phyloP scores from a whole-genome alignment of 139 green algal genomes.

The Picochlorum sp. region DNA sequence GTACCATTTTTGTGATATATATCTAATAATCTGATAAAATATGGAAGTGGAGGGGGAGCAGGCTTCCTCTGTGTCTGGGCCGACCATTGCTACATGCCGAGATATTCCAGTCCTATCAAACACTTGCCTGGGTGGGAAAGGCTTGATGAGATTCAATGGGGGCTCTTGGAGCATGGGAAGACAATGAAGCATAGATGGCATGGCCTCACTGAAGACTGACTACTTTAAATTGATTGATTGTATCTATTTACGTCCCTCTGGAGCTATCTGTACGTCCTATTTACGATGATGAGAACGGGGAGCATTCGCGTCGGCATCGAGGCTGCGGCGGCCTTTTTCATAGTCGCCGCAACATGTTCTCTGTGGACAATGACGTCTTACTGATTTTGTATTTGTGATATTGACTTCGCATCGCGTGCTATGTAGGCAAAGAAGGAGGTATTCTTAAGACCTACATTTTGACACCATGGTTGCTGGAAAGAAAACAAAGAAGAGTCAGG shows the following conservation, averaged over 20 bases:
- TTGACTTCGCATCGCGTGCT: not conserved
- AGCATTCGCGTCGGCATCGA: no score
- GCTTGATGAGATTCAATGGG: not conserved
- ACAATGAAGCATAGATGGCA: no score
- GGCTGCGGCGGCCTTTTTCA: not conserved
- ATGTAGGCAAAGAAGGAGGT: constrained; percentile 39
- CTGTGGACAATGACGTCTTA: not conserved
- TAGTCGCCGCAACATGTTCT: not conserved
- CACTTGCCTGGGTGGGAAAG: not conserved
- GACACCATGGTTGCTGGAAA: constrained; percentile 30
- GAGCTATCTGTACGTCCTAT: constrained; percentile 3
- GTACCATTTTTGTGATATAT: not conserved
- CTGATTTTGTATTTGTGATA: not conserved
- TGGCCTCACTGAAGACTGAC: no score
- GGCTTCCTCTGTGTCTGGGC: no score
- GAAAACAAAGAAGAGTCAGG: constrained; percentile 80
- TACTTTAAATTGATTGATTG: no score
- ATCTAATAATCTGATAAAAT: no score
- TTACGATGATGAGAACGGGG: no score
- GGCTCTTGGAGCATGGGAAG: no score
- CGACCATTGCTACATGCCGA: no score
- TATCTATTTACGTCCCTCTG: constrained; percentile 1
- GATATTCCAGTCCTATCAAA: not conserved
- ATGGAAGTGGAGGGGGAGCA: no score
- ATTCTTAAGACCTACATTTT: constrained; percentile 1